A percentile compares a stretch with the other conserved stretches of the same genome.
Evolutionary conservation across 1,139 yeast species (phyloP).

Genomic region (Pichia norvegensis): DNA sequence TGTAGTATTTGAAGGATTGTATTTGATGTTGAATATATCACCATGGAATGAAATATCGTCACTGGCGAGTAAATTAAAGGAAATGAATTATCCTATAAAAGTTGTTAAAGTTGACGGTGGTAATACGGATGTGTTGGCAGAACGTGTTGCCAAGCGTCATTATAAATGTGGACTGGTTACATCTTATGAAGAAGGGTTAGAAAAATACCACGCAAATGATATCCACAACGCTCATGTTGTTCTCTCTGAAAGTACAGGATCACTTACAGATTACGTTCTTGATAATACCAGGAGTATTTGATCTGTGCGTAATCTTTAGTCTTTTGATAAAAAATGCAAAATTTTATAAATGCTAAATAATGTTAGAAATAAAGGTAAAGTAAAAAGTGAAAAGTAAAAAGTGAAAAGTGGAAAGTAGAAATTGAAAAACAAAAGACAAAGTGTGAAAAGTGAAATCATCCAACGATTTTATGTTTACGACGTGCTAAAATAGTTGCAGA

Average conservation of each 20-base stretch:
- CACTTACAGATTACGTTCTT: constrained; percentile 7
- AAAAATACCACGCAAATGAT: constrained; percentile 63
- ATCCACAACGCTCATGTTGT: constrained; percentile 57
- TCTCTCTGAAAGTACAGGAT: constrained; percentile 32
- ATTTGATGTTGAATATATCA: constrained; percentile 32
- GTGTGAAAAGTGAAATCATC: not conserved
- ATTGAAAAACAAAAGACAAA: no score
- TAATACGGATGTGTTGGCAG: constrained; percentile 8
- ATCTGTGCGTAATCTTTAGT: not conserved
- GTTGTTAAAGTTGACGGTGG: constrained; percentile 9
- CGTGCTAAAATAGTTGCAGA: constrained; percentile 57
- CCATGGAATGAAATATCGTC: constrained; percentile 41
- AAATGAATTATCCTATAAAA: constrained; percentile 33
- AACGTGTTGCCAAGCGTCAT: constrained; percentile 66
- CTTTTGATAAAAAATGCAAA: no score
- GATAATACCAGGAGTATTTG: constrained; percentile 1
- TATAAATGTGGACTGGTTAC: constrained; percentile 57
- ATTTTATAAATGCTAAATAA: no score
- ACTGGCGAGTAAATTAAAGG: constrained; percentile 24
- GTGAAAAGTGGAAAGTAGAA: not conserved
- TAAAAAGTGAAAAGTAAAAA: no score
- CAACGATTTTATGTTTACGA: constrained; percentile 30
- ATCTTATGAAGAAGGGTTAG: constrained; percentile 49
- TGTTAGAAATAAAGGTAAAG: no score
- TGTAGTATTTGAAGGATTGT: constrained; percentile 60